Base-by-base conservation (phyloP, 176 grass and related monocot species). In the Aechmea fasciata region DNA sequence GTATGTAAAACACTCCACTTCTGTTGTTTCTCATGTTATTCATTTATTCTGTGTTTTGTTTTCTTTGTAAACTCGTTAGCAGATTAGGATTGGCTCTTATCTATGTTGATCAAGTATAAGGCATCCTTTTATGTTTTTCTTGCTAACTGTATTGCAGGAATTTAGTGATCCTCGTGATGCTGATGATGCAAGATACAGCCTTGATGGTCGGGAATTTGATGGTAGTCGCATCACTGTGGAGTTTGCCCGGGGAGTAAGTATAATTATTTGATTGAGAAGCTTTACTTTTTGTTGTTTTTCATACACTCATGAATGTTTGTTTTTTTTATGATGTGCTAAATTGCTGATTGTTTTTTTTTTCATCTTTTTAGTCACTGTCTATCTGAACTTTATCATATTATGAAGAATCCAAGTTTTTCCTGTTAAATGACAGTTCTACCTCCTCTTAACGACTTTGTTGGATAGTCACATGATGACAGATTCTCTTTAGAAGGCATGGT, bases 131-230 rank as follows among this genome's bases (percentile, higher is more conserved):
- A 55, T 48, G 18, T 48, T 9, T 25, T 55, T 67, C 1, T 64
- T 77, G 22, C 50, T 49, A 67, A 72, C 68, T 52, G 41, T 26
- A 66, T 65, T 29, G 70, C 84, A 99, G 94, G 94, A 99, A 78
- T 99, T 78, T 70, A 93, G 82, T 50, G 90, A 99, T 75, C 72
- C 87, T 23, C 94, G 84, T 47, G 94, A 99, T 88, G 94, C 94
- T 63, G 94, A 99, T 77, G 94, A 99, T 51, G 94, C 94, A 1
- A 82, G 83, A 28, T 93, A 99, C 69, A 87, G 86, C 65, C 75
- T 99, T 50, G 82, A 99, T 84, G 94, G 94, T 24, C 85, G 87
- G 62, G 94, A 99, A 17, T 76, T 99, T 79, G 94, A 99, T 88
- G 94, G 94, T 33, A 87, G 86, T 75, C 90, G 90, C 24, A 85